These are phyloP conservation scores for Gilbertella persicaria DNA, from an alignment of 371 early-diverging fungal genomes.

Conservation along the genomic window DNA sequence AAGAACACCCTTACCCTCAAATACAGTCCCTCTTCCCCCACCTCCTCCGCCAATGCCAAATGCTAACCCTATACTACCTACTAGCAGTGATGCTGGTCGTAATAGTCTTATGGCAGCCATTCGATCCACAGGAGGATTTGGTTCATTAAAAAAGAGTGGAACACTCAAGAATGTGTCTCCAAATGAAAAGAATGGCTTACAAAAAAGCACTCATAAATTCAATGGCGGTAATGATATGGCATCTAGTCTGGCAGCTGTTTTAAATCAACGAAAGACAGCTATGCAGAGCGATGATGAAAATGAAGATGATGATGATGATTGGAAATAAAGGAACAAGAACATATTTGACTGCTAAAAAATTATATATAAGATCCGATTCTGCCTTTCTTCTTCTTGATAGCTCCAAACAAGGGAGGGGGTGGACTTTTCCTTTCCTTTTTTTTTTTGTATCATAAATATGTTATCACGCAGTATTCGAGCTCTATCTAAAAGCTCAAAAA, in stretches of 20 bases:
- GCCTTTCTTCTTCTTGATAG: too few species aligned
- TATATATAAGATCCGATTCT: too few species aligned
- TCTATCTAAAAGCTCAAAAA: not conserved
- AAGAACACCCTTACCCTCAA: slow-evolving; percentile 15
- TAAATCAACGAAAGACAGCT: slow-evolving; percentile 36
- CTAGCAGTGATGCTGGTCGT: slow-evolving; percentile 13
- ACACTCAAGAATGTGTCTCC: slow-evolving; percentile 3
- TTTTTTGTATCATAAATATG: slow-evolving; percentile 8
- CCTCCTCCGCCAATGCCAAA: slow-evolving; percentile 13
- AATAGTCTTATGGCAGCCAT: slow-evolving; percentile 40
- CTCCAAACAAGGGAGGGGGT: not conserved
- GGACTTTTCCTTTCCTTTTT: not conserved
- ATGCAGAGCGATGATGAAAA: slow-evolving; percentile 46
- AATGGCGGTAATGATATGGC: slow-evolving; percentile 21
- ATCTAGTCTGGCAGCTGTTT: slow-evolving; percentile 37
- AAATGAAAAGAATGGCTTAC: not conserved
- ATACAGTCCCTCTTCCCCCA: slow-evolving; percentile 3
- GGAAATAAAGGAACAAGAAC: slow-evolving; percentile 30
- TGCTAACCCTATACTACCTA: slow-evolving; percentile 8
- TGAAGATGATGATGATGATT: slow-evolving; percentile 29
- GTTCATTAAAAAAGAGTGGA: slow-evolving; percentile 28
- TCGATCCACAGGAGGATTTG: slow-evolving; percentile 42
- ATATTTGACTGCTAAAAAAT: too few species aligned
- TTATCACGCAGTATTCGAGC: slow-evolving; percentile 14
- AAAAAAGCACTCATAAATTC: not conserved